These are phyloP conservation scores for Debaryomyces subglobosus DNA, from an alignment of 1,139 yeast species.

Conservation along the genomic window DNA sequence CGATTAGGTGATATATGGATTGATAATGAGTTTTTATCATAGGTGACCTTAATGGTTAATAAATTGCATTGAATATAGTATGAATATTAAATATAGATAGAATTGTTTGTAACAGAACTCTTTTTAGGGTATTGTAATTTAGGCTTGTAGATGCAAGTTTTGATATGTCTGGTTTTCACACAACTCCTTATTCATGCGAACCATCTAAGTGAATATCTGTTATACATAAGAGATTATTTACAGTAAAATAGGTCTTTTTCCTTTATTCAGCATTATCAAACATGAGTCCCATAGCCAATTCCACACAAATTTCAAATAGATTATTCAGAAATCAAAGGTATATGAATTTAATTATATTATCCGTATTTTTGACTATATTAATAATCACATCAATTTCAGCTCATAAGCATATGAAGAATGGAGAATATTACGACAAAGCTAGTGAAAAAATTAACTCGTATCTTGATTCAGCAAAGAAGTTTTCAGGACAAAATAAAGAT, in stretches of 20 bases:
- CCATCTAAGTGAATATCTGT: not conserved
- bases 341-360: constrained; percentile 23
- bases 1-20: constrained; percentile 34
- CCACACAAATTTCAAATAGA: constrained; percentile 33
- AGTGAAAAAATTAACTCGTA: constrained; percentile 18
- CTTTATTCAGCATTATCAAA: not conserved
- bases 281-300: constrained; percentile 23
- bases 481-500: not conserved
- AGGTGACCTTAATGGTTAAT: not conserved
- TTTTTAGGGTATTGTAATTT: not conserved
- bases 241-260: not conserved
- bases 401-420: constrained; percentile 20
- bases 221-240: not conserved
- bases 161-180: not conserved
- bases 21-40: constrained; percentile 12
- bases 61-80: not conserved
- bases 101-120: not conserved
- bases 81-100: not conserved
- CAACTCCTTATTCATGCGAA: not conserved
- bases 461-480: constrained; percentile 12
- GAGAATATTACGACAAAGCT: constrained; percentile 17
- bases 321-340: constrained; percentile 35
- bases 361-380: constrained; percentile 27
- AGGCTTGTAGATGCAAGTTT: not conserved
- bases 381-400: constrained; percentile 26